Percentiles rank a stretch among this genome's conserved stretches.
These are phyloP conservation scores for Elasticomyces elasticus DNA, from an alignment of 495 filamentous ascomycete species.

Conservation along the genomic window DNA sequence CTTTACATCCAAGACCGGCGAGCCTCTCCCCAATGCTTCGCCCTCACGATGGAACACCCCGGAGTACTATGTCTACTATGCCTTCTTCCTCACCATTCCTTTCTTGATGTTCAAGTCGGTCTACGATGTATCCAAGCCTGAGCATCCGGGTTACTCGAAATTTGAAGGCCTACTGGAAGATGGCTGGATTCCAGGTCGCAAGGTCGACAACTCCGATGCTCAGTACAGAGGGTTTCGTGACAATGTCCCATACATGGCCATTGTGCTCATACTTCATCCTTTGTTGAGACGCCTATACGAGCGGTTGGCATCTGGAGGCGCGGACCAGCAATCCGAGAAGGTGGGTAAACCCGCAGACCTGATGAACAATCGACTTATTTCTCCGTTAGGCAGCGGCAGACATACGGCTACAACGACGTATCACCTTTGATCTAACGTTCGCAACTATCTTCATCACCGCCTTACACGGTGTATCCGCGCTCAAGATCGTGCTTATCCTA, in stretches of 20 bases:
- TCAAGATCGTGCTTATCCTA: constrained; percentile 74
- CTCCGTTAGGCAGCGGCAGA: constrained; percentile 38
- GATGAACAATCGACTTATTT: neutral
- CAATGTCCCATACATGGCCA: constrained; percentile 71
- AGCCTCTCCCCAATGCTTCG: constrained; percentile 32
- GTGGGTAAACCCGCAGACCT: neutral
- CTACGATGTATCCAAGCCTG: constrained; percentile 75
- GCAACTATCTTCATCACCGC: constrained; percentile 64
- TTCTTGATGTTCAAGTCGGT: constrained; percentile 86
- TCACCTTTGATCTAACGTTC: constrained; percentile 75
- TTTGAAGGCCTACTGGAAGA: constrained; percentile 60
- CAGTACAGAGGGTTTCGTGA: constrained; percentile 82
- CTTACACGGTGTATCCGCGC: constrained; percentile 73
- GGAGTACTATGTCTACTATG: constrained; percentile 78
- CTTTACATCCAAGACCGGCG: constrained; percentile 48
- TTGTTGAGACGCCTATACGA: constrained; percentile 44
- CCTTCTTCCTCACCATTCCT: constrained; percentile 55
- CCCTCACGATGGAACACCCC: constrained; percentile 72
- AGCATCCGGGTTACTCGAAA: constrained; percentile 67
- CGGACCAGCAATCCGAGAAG: neutral
- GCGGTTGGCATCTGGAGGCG: neutral
- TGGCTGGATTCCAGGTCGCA: constrained; percentile 93
- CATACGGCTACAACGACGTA: constrained; percentile 61
- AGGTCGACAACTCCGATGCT: constrained; percentile 82
- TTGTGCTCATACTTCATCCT: constrained; percentile 65